Percentiles rank a stretch among this genome's conserved stretches.
Evolutionary conservation across 2,329 filamentous ascomycete species (phyloP).

Genomic region (Dichotomopilus funicola): DNA sequence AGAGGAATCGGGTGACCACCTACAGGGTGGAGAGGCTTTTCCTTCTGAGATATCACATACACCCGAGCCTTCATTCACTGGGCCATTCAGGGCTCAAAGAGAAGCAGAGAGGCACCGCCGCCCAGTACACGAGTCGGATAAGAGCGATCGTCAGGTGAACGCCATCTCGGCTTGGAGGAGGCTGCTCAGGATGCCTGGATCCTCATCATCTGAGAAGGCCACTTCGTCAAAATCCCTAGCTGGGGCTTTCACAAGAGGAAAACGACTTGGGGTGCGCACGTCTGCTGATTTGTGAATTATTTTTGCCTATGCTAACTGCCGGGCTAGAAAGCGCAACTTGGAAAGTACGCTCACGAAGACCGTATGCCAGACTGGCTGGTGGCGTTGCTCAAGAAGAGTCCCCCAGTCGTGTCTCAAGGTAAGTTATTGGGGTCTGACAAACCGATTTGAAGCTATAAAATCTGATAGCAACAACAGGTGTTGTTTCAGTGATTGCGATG

Average conservation of each 20-base stretch:
- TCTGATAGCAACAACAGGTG: constrained; percentile 41
- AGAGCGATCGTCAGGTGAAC: constrained; percentile 17
- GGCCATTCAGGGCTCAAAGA: constrained; percentile 13
- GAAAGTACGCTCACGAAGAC: constrained; percentile 65
- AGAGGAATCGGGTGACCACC: constrained; percentile 38
- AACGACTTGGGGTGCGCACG: constrained; percentile 21
- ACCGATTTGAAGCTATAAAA: no score
- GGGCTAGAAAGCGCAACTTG: constrained; percentile 53
- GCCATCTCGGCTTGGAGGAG: constrained; percentile 29
- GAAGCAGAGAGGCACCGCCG: constrained; percentile 16
- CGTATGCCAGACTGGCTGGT: constrained; percentile 67
- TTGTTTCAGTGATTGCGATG: constrained; percentile 56
- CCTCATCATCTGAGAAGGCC: constrained; percentile 4
- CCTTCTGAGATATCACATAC: not conserved
- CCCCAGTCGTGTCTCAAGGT: constrained; percentile 49
- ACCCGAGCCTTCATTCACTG: not conserved
- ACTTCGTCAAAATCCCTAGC: not conserved
- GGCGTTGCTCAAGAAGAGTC: constrained; percentile 53
- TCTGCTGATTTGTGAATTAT: not conserved
- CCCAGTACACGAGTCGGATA: constrained; percentile 4
- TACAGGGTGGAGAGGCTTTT: not conserved
- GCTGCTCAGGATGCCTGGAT: constrained; percentile 20
- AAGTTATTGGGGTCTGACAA: constrained; percentile 13
- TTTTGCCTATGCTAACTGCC: not conserved
- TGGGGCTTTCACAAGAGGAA: constrained; percentile 5